Conservation (phyloP, 2,329 filamentous ascomycete species). For the Neopestalotiopsis sp. region DNA sequence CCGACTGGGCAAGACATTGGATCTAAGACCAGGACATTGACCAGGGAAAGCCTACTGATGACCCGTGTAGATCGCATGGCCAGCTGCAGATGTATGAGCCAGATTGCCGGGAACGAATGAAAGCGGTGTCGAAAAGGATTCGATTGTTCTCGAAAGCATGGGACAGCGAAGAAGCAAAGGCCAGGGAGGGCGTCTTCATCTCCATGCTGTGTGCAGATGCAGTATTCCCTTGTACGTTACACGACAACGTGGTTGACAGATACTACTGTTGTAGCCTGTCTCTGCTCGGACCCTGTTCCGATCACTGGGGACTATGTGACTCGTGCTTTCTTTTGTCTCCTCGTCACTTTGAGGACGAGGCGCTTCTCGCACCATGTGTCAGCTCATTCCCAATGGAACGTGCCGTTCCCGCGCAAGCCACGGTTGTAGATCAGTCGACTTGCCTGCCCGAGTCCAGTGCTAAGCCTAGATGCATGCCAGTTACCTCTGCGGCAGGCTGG, state of each 20-base stretch:
- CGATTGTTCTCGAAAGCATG: constrained; percentile 8
- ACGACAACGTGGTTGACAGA: constrained; percentile 15
- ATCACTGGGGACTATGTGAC: neutral
- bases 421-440: constrained; percentile 3
- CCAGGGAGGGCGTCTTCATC: neutral
- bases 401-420: constrained; percentile 12
- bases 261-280: neutral
- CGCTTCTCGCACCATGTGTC: constrained; percentile 1
- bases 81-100: constrained; percentile 10
- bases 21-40: neutral
- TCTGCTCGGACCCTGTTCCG: neutral
- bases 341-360: neutral
- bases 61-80: constrained; percentile 1
- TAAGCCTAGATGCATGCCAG: neutral
- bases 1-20: neutral
- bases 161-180: neutral
- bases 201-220: constrained; percentile 1
- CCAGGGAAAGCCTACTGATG: neutral
- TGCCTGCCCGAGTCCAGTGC: constrained; percentile 1
- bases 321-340: neutral
- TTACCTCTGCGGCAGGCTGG: neutral
- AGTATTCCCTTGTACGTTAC: constrained; percentile 6
- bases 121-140: neutral
- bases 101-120: constrained; percentile 9
- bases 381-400: constrained; percentile 9